These are phyloP conservation scores for Cryptococcus hybrid DNA, from an alignment of 1,284 basidiomycete species.

Conservation along the genomic window DNA sequence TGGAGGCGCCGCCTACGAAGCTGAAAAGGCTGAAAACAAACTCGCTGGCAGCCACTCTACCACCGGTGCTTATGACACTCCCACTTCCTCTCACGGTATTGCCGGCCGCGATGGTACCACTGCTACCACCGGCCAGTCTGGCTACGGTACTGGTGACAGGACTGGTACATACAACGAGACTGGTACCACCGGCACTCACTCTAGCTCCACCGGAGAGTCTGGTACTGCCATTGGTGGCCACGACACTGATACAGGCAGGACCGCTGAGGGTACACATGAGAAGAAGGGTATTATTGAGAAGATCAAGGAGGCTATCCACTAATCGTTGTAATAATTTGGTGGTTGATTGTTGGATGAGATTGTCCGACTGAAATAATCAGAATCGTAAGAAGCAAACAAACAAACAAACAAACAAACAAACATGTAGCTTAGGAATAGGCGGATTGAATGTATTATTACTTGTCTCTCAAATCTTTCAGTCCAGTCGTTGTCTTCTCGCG, in stretches of 20 bases:
- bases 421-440: too few species aligned
- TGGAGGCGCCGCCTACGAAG: neutral
- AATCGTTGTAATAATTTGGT: neutral
- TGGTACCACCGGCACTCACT: neutral
- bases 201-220: neutral
- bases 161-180: neutral
- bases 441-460: too few species aligned
- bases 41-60: neutral
- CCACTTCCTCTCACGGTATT: neutral
- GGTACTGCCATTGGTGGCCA: neutral
- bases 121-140: neutral
- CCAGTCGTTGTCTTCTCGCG: too few species aligned
- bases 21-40: neutral
- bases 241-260: neutral
- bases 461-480: too few species aligned
- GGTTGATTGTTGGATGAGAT: neutral
- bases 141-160: neutral
- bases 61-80: neutral
- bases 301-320: constrained; percentile 25
- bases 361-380: too few species aligned
- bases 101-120: neutral
- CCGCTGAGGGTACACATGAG: constrained; percentile 1
- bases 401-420: too few species aligned
- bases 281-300: constrained; percentile 34
- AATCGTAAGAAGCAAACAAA: too few species aligned